Base-by-base conservation (phyloP, 1,139 yeast species). In the Saccharomyces hybrid region DNA sequence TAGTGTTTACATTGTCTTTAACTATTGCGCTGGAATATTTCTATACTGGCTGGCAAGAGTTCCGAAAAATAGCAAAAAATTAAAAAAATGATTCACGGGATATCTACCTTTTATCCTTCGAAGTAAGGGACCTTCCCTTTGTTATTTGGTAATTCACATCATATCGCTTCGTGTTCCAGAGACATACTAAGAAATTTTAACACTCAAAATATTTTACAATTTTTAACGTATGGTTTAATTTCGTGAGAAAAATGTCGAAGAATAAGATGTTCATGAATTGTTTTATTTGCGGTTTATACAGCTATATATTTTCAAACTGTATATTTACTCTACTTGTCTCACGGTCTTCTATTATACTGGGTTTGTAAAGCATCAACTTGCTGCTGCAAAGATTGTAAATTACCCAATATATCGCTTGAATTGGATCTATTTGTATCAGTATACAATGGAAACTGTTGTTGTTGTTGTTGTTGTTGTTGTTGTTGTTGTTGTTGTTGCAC, bases 31-130 rank as follows among this genome's bases (percentile, higher is more conserved):
- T 21, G 78, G 85, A 4, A 66, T 83, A 26, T 69, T 78, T 66
- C 71, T 86, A 53, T 87, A 86, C 73, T 87, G 88, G 84, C 70
- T 84, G 50, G 81, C 81, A 16, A 81, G 95, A 73, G 95, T 86
- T 55, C 95, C 95, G 56, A 71, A 71, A 64, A 67, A 63, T 56
- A 55, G 54, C 32, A 52, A 53, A 4, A 58, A 59, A 38, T 5
- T 38, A 16, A 16, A 38, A 12, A 38, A 38, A 38, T 38, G n/a
- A 38, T 16, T 31, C 5, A 2, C 26, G 7, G 5, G 26, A 24
- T 24, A 24, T 24, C 26, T 24, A 4, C 26, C 26, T 2, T 24
- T 24, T 24, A 1, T 24, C 1, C 6, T 24, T 24, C 1, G 26
- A 24, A 24, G 26, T 24, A 4, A 24, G 1, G 24, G 5, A 24